phyloP scores from a whole-genome alignment of 257 asterid species.

The Cinchona pubescens region DNA sequence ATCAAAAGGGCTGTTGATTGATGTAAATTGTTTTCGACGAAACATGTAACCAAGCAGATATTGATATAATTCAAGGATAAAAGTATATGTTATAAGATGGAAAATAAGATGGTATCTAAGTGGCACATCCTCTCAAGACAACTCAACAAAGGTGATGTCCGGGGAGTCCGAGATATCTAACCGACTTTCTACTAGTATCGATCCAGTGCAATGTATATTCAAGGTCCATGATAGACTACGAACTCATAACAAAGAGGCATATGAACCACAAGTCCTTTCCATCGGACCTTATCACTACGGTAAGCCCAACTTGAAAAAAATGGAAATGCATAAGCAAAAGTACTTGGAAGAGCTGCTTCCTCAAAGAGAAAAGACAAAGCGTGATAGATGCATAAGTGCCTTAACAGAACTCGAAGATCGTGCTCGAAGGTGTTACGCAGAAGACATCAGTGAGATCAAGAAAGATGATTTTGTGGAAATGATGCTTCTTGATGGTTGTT shows the following conservation, averaged over 20 bases:
- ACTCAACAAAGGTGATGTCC: too few species aligned
- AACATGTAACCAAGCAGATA: too few species aligned
- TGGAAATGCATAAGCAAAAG: slow-evolving; percentile 35
- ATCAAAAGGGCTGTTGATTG: too few species aligned
- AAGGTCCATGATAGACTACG: background rate
- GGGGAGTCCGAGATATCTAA: too few species aligned
- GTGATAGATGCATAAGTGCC: slow-evolving; percentile 23
- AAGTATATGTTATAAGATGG: too few species aligned
- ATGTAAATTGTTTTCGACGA: too few species aligned
- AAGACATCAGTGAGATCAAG: slow-evolving; percentile 1
- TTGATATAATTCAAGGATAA: too few species aligned
- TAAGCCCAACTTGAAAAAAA: slow-evolving; percentile 19
- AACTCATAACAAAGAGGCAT: background rate
- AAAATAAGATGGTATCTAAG: too few species aligned
- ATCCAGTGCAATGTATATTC: background rate
- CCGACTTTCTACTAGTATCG: too few species aligned
- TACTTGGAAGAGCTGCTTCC: slow-evolving; percentile 30
- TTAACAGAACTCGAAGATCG: slow-evolving; percentile 21
- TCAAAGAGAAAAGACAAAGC: slow-evolving; percentile 17
- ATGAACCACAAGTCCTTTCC: slow-evolving; percentile 33
- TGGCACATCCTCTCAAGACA: too few species aligned
- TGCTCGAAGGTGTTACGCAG: slow-evolving; percentile 34
- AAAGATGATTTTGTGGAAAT: slow-evolving; percentile 29
- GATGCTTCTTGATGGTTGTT: slow-evolving; percentile 41
- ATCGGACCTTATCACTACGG: slow-evolving; percentile 45